A percentile compares a stretch with the other conserved stretches of the same genome.
These are phyloP conservation scores for Rhizomucor pusillus DNA, from an alignment of 371 early-diverging fungal genomes.

Conservation along the genomic window DNA sequence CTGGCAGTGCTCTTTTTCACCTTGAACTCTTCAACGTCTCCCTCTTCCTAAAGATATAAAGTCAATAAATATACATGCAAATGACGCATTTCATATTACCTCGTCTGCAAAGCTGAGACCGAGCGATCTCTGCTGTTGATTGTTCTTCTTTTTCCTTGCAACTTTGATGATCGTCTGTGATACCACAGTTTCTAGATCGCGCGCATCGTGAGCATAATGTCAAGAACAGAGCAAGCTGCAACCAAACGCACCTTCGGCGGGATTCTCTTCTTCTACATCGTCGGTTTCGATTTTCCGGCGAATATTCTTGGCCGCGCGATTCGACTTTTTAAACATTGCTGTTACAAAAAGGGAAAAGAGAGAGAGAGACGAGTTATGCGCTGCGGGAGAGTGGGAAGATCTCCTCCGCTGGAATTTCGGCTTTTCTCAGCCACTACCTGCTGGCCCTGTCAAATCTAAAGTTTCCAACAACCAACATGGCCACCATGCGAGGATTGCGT, in stretches of 20 bases:
- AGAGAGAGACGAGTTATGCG: background rate
- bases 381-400: background rate
- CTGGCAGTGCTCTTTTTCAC: slow-evolving; percentile 36
- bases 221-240: background rate
- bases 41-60: slow-evolving; percentile 20
- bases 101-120: slow-evolving; percentile 36
- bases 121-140: slow-evolving; percentile 16
- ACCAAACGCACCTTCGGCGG: background rate
- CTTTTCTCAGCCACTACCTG: background rate
- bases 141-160: slow-evolving; percentile 34
- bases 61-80: background rate
- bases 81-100: slow-evolving; percentile 7
- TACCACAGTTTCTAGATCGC: slow-evolving; percentile 11
- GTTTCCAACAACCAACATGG: background rate
- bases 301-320: slow-evolving; percentile 38
- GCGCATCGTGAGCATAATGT: too few species aligned
- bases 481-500: slow-evolving; percentile 13
- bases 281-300: slow-evolving; percentile 36
- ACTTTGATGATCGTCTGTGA: slow-evolving; percentile 11
- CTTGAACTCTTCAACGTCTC: slow-evolving; percentile 25
- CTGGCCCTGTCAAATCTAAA: background rate
- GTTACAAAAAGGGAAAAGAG: background rate
- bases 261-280: slow-evolving; percentile 23
- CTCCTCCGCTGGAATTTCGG: too few species aligned
- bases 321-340: slow-evolving; percentile 44